Percentiles rank a stretch among this genome's conserved stretches.
phyloP scores from a whole-genome alignment of 495 filamentous ascomycete genomes.

The Copromyces sp. region DNA sequence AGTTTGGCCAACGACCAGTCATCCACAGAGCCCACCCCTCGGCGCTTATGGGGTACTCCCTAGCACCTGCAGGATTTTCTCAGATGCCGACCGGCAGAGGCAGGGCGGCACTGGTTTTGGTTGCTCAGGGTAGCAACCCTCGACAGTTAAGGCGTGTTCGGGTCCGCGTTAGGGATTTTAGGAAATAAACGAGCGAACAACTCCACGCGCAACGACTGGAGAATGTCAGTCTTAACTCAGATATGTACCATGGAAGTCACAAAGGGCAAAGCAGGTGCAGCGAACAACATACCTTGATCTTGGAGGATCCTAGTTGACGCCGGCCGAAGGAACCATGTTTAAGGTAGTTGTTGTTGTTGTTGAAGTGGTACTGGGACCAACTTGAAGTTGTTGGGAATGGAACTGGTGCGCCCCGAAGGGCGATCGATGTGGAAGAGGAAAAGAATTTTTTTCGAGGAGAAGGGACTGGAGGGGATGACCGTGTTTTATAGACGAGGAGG shows the following conservation, averaged over 20 bases:
- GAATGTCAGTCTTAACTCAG: neutral
- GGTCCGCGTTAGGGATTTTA: too few species aligned
- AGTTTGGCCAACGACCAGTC: neutral
- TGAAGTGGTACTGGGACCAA: neutral
- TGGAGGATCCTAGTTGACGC: too few species aligned
- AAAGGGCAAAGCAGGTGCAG: neutral
- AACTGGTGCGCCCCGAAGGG: neutral
- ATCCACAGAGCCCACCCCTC: neutral
- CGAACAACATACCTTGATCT: neutral
- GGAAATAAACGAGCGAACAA: too few species aligned
- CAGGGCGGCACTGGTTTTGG: neutral
- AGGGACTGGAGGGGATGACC: neutral
- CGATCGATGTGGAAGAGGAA: neutral
- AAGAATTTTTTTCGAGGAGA: neutral
- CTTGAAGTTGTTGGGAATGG: neutral
- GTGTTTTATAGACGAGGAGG: neutral
- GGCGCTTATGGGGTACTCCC: neutral
- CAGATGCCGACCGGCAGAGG: neutral
- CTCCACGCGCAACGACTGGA: neutral
- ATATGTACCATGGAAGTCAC: neutral
- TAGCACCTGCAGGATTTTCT: neutral
- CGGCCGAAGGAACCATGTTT: neutral
- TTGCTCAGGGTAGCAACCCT: neutral
- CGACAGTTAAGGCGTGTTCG: too few species aligned
- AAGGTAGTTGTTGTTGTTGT: too few species aligned